Base-by-base conservation (phyloP, 768 basidiomycete species). In the Cystobasidium onofrii region DNA sequence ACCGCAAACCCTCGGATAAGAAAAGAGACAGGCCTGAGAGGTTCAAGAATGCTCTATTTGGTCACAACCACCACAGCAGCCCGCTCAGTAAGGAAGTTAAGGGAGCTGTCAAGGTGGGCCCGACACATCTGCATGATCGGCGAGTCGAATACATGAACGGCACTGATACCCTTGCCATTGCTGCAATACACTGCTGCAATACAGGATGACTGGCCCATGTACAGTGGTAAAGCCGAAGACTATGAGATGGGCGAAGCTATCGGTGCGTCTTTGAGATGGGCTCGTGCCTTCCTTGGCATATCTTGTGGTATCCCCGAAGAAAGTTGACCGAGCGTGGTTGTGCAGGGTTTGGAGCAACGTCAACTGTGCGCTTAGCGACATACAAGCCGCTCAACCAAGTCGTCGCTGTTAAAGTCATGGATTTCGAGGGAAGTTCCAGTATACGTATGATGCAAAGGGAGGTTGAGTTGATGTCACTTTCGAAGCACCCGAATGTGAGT, bases 391-490 rank as follows among this genome's bases (percentile, higher is more conserved):
- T 85, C 77, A 66, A 43, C 3, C 61, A 44, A 33, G n/a, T 88
- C 20, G 90, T 89, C 78, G 89, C 92, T 0, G 85, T 94, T 78
- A 96, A 96, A 82, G 91, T 96, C 55, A 85, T 93, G 27, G 57
- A 73, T 20, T 33, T 71, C 20, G 70, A 75, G 41, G 60, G 60
- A 18, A 73, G 39, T 25, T 29, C 33, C 9, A 55, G 54, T 33
- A 67, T 60, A 36, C 33, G 33, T 29, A 62, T 60, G 55, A 54
- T 9, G 12, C 61, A 17, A 15, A 3, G 90, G 63, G 92, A 95
- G 82, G 93, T 92, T 0, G 90, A 90, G 61, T 84, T 94, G 41
- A 94, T 94, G 92, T 91, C 90, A 1, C 85, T 94, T 4, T 89
- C 88, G 13, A 94, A 94, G 52, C 67, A 73, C 50, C 73, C 74